Evolutionary conservation across 2,329 filamentous ascomycete genomes (phyloP), one percentile per base, ranked within the genome.

Genomic region (Penicillium capsulatum): DNA sequence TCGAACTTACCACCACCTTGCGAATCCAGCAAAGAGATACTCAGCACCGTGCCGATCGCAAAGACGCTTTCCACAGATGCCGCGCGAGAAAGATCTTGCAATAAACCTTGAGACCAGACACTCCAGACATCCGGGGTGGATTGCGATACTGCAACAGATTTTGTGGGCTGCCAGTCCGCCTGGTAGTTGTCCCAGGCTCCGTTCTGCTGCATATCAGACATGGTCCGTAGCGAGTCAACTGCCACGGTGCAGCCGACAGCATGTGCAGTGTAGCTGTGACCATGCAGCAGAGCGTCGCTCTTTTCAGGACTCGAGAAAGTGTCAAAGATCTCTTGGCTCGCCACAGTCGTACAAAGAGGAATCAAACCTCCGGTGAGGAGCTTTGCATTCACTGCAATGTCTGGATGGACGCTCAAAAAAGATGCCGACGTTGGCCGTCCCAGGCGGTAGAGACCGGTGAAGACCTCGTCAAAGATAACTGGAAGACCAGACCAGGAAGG

Each of bases 261-360:
- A 61, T 94, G 86, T 0, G 87, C 87, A 0, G 87, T 94, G 64
- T 94, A 94, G 60, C 85, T 91, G 59, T 94, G 87, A 0, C 87
- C 87, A 52, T 94, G 88, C 3, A 94, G 69, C 4, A 94, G 65
- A 0, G 87, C 87, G 50, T 91, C 85, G 0, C 77, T 80, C 66
- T 92, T 94, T 34, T 87, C 80, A 1, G 77, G 70, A 36, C 82
- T 81, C 9, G 77, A 68, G 57, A 94, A 94, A 0, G 79, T 77
- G 1, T 78, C 57, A 61, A 89, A 92, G 31, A 94, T 82, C 42
- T 73, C 74, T 42, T 88, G 72, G 24, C 83, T 88, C 0, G 87
- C 85, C 3, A 86, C 67, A 0, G 88, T 94, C 0, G 81, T 76
- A 54, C 83, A 87, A 0, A 94, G 76, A 0, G 87, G 88, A 0